Conservation (phyloP, 2,329 filamentous ascomycete species). For the Fusarium xyrophilum region DNA sequence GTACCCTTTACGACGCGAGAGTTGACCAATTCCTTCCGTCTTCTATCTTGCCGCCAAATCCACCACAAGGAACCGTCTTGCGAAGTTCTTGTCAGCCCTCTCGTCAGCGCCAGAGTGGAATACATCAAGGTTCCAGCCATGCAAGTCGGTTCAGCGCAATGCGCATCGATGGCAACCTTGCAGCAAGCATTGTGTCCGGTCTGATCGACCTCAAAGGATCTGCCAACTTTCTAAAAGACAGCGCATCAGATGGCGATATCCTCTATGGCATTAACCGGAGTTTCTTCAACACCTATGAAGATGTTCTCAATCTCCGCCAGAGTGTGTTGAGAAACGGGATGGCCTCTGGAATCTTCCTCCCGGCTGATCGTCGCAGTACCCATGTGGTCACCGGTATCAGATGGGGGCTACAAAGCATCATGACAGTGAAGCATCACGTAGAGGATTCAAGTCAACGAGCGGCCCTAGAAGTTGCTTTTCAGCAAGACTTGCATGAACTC, state of each 20-base stretch:
- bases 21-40: slow-evolving; percentile 13
- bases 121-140: background rate
- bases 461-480: background rate
- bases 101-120: background rate
- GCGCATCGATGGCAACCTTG: background rate
- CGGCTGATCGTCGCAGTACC: background rate
- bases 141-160: background rate
- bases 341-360: fast-evolving
- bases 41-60: background rate
- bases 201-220: slow-evolving; percentile 5
- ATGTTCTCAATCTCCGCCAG: background rate
- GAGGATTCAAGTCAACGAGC: background rate
- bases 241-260: fast-evolving
- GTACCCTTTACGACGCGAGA: slow-evolving; percentile 27
- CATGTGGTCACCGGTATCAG: slow-evolving; percentile 17
- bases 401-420: slow-evolving; percentile 23
- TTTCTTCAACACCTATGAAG: background rate
- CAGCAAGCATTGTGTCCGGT: slow-evolving; percentile 20
- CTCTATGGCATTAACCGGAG: background rate
- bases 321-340: fast-evolving
- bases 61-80: background rate
- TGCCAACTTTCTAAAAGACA: slow-evolving; percentile 8
- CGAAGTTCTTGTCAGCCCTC: background rate
- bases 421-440: background rate
- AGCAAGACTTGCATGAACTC: slow-evolving; percentile 2